These are phyloP conservation scores for Tetrapyrgos nigripes DNA, from an alignment of 1,284 basidiomycete genomes.

Conservation along the genomic window DNA sequence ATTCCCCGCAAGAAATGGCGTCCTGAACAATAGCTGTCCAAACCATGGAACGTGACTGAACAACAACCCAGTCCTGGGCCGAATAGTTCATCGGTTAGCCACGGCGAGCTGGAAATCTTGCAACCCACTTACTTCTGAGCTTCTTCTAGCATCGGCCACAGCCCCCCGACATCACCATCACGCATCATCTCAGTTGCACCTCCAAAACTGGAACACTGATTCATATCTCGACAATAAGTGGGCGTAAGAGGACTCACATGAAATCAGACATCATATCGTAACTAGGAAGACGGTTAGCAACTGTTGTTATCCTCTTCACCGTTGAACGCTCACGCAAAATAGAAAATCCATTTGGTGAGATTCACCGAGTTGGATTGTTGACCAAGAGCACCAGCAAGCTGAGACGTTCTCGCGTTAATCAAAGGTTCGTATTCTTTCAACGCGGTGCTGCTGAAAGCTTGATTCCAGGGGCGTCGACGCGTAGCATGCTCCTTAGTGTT, in stretches of 20 bases:
- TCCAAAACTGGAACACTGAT: constrained; percentile 46
- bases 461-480: constrained; percentile 62
- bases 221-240: constrained; percentile 14
- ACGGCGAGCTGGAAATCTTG: neutral
- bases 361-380: constrained; percentile 40
- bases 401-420: constrained; percentile 46
- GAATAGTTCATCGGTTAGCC: neutral
- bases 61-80: constrained; percentile 36
- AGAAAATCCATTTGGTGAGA: constrained; percentile 56
- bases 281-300: neutral
- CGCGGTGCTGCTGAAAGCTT: constrained; percentile 56
- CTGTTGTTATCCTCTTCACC: constrained; percentile 34
- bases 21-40: constrained; percentile 27
- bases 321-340: constrained; percentile 53
- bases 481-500: constrained; percentile 51
- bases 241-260: neutral
- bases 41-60: constrained; percentile 46
- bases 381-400: constrained; percentile 50
- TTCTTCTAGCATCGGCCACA: constrained; percentile 43
- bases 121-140: constrained; percentile 28
- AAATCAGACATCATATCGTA: constrained; percentile 13
- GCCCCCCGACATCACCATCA: constrained; percentile 40
- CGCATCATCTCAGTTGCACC: constrained; percentile 52
- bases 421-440: constrained; percentile 60
- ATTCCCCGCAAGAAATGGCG: constrained; percentile 35